Conservation (phyloP, 2,329 filamentous ascomycete genomes). For the Fusarium chuoi region DNA sequence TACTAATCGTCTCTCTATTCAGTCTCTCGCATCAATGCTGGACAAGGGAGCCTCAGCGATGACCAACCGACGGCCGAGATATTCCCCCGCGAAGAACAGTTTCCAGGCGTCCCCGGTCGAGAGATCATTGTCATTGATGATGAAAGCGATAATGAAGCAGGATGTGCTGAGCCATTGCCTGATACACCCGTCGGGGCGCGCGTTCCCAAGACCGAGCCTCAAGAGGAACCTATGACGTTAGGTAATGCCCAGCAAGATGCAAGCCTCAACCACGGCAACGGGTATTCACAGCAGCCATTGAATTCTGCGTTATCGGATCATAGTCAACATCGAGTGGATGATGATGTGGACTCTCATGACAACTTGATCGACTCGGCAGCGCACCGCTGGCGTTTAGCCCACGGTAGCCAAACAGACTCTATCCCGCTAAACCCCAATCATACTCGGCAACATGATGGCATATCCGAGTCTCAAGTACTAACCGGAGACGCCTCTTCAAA, state of each 20-base stretch:
- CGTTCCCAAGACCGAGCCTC: neutral
- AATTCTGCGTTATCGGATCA: rapidly evolving
- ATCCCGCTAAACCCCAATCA: too few relatives aligned
- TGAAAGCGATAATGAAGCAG: rapidly evolving
- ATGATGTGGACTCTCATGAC: neutral
- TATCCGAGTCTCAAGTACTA: neutral
- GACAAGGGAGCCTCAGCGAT: neutral
- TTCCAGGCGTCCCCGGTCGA: rapidly evolving
- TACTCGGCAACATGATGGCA: rapidly evolving
- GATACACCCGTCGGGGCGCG: rapidly evolving
- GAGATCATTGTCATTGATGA: neutral
- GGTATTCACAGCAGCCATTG: rapidly evolving
- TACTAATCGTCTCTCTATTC: rapidly evolving
- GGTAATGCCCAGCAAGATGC: rapidly evolving
- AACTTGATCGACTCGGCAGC: neutral
- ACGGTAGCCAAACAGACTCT: too few relatives aligned
- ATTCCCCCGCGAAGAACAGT: neutral
- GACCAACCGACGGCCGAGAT: neutral
- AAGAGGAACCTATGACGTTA: rapidly evolving
- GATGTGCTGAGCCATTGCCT: rapidly evolving
- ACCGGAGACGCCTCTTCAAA: neutral
- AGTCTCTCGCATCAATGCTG: rapidly evolving
- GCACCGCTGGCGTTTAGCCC: neutral
- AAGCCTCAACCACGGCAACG: rapidly evolving
- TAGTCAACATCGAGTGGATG: neutral